Conservation (phyloP, 1,139 yeast species). For the Oligophagozyma castellii region DNA sequence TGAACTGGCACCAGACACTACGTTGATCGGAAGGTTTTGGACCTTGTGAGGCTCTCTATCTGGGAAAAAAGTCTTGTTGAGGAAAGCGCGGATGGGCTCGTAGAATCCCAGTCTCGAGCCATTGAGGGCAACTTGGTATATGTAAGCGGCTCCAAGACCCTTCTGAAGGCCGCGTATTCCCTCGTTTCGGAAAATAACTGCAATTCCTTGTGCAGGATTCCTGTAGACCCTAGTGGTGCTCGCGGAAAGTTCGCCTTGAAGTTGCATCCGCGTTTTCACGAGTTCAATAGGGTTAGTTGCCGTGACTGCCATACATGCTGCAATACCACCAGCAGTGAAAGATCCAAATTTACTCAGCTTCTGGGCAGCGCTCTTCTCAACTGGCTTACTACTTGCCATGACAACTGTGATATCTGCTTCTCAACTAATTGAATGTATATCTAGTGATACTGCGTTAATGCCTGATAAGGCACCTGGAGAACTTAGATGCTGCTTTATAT, state of each 20-base stretch:
- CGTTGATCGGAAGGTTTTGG: slow-evolving; percentile 54
- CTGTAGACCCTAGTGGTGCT: slow-evolving; percentile 46
- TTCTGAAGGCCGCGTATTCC: slow-evolving; percentile 82
- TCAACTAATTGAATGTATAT: too few species aligned
- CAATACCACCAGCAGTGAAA: slow-evolving; percentile 83
- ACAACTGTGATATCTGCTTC: too few species aligned
- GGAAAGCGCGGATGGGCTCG: slow-evolving; percentile 61
- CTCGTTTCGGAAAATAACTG: slow-evolving; percentile 61
- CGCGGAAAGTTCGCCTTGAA: slow-evolving; percentile 78
- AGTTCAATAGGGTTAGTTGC: slow-evolving; percentile 92
- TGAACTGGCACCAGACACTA: slow-evolving; percentile 69
- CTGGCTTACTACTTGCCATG: not conserved
- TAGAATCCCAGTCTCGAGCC: slow-evolving; percentile 91
- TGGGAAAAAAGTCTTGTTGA: slow-evolving; percentile 48
- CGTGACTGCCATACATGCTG: slow-evolving; percentile 97
- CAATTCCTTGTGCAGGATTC: slow-evolving; percentile 78
- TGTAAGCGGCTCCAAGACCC: slow-evolving; percentile 71
- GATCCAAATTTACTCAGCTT: slow-evolving; percentile 58
- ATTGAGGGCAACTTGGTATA: slow-evolving; percentile 79
- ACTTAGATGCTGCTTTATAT: too few species aligned
- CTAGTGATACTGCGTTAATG: too few species aligned
- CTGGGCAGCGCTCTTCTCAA: slow-evolving; percentile 32
- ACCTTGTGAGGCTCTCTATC: slow-evolving; percentile 34
- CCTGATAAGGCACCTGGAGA: too few species aligned
- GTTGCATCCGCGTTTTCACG: slow-evolving; percentile 89